Base-by-base conservation (phyloP, 139 green algal species). In the Yamagishiella unicocca region DNA sequence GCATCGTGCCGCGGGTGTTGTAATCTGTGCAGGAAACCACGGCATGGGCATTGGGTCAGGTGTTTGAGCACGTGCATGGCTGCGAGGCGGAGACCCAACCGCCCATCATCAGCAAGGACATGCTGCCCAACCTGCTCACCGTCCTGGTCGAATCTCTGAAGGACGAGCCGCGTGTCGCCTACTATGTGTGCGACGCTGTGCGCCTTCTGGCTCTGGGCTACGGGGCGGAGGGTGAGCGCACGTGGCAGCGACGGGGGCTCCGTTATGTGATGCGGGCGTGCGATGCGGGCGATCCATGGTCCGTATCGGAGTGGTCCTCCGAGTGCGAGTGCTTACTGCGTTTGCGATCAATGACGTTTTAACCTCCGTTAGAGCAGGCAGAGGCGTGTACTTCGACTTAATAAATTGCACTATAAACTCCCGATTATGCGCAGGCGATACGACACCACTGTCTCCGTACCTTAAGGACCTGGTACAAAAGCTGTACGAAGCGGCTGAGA, bases 1-100 rank as follows among this genome's bases (percentile, higher is more conserved):
- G n/a, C n/a, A n/a, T n/a, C n/a, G n/a, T n/a, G n/a, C n/a, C n/a
- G n/a, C n/a, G n/a, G n/a, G n/a, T n/a, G n/a, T n/a, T n/a, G n/a
- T n/a, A n/a, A n/a, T n/a, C 6, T 67, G 96, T 99, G 53, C 94
- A 97, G 75, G 96, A 99, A 90, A 99, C 97, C 2, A 99, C 98
- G 29, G 96, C 96, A 0, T 99, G 98, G 98, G 98, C 97, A 29
- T 94, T 99, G 67, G 96, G 95, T 27, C 95, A 96, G 61, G 98
- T 99, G 43, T 99, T 98, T 88, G 96, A 99, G 93, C 97, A 97
- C 89, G 91, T 99, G 87, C 96, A 98, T 71, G 91, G 91, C 29
- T 67, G 43, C 12, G 82, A 87, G 82, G 24, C 90, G 2, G 84
- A 88, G 45, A 88, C 89, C 24, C 77, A 92, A 43, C 89, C 93